A percentile compares a stretch with the other conserved stretches of the same genome.
These are phyloP conservation scores for Tylopilus plumbeoviolaceoides DNA, from an alignment of 768 basidiomycete species.

Conservation along the genomic window DNA sequence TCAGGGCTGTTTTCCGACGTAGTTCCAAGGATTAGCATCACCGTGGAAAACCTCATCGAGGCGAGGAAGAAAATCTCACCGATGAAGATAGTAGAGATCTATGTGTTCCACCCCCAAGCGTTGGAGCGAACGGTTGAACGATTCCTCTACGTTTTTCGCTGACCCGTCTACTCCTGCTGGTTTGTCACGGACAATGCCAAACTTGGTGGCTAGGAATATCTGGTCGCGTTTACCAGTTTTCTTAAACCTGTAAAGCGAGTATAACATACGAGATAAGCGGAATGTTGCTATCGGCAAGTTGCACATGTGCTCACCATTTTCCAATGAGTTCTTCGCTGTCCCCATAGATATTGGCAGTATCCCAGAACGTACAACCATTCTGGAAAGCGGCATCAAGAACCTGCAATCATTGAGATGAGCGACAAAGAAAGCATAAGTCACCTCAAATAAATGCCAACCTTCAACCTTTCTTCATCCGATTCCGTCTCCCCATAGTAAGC, in stretches of 20 bases:
- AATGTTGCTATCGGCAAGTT: neutral
- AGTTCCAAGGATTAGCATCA: neutral
- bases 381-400: slow-evolving; percentile 41
- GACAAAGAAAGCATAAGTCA: neutral
- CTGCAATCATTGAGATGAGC: slow-evolving; percentile 15
- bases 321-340: slow-evolving; percentile 42
- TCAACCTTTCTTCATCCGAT: slow-evolving; percentile 52
- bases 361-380: slow-evolving; percentile 44
- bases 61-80: neutral
- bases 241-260: neutral
- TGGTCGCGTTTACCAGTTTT: slow-evolving; percentile 13
- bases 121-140: slow-evolving; percentile 38
- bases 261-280: neutral
- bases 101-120: slow-evolving; percentile 34
- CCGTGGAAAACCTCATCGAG: too few species aligned
- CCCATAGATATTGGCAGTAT: slow-evolving; percentile 41
- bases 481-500: slow-evolving; percentile 40
- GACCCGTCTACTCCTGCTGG: slow-evolving; percentile 31
- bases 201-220: slow-evolving; percentile 64
- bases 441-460: slow-evolving; percentile 32
- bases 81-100: slow-evolving; percentile 4
- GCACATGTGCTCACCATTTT: slow-evolving; percentile 26
- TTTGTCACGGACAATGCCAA: slow-evolving; percentile 34
- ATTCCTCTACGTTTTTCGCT: slow-evolving; percentile 38
- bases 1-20: neutral